Evolutionary conservation across 805 yeast species (phyloP).

Genomic region (Suhomyces xylopsoci): DNA sequence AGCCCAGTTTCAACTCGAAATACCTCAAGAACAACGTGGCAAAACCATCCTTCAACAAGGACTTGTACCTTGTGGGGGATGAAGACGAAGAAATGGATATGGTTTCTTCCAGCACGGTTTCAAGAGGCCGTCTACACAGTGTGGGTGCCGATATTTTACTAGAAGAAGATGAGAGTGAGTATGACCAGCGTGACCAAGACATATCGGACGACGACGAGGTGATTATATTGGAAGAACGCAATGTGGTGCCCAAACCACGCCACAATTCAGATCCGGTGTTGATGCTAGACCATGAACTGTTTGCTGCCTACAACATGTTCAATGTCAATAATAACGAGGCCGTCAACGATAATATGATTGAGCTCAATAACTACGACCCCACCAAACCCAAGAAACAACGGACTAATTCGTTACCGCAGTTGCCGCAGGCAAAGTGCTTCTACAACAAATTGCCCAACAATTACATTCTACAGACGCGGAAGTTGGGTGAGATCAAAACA

Average conservation of each 20-base stretch:
- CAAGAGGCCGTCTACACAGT: background rate
- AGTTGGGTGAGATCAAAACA: conserved; percentile 40
- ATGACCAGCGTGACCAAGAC: conserved; percentile 14
- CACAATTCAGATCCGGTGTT: conserved; percentile 32
- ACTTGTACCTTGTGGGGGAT: conserved; percentile 8
- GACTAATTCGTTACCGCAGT: conserved; percentile 43
- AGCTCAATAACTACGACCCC: conserved; percentile 2
- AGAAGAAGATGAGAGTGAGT: conserved; percentile 11
- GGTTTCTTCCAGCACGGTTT: background rate
- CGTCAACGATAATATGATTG: background rate
- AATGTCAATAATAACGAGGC: conserved; percentile 31
- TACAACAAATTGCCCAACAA: conserved; percentile 38
- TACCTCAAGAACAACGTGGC: conserved; percentile 3
- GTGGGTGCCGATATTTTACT: background rate
- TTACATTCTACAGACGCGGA: conserved; percentile 34
- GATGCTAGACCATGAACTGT: conserved; percentile 35
- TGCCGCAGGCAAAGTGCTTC: conserved; percentile 43
- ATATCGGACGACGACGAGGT: conserved; percentile 26
- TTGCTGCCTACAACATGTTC: conserved; percentile 43
- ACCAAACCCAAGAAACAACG: conserved; percentile 32
- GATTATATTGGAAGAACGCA: conserved; percentile 35
- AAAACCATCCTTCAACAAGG: background rate
- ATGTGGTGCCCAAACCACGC: conserved; percentile 11
- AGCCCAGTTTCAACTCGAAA: conserved; percentile 7
- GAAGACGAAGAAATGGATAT: conserved; percentile 9